A percentile compares a stretch with the other conserved stretches of the same genome.
These are phyloP conservation scores for Agaricus bisporus DNA, from an alignment of 768 basidiomycete species.

Conservation along the genomic window DNA sequence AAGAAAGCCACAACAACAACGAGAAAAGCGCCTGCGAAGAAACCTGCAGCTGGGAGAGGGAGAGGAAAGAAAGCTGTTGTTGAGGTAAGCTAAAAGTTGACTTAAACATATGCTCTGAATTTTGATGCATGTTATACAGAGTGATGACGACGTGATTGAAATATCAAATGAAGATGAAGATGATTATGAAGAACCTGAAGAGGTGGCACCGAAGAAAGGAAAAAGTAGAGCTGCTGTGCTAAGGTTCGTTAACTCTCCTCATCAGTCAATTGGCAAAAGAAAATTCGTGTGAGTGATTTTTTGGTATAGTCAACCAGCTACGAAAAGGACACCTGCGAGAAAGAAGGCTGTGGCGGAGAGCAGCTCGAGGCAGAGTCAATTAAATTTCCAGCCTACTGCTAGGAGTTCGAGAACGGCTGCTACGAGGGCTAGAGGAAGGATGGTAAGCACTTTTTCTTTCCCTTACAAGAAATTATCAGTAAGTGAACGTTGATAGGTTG, in stretches of 20 bases:
- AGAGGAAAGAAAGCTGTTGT: conserved; percentile 47
- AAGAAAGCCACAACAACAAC: conserved; percentile 24
- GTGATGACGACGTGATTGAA: conserved; percentile 35
- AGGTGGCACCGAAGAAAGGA: conserved; percentile 41
- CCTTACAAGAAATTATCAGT: neutral
- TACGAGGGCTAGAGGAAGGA: conserved; percentile 56
- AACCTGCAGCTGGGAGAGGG: conserved; percentile 37
- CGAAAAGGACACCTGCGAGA: conserved; percentile 36
- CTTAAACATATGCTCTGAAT: neutral
- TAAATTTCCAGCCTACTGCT: conserved; percentile 58
- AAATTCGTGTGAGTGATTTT: neutral
- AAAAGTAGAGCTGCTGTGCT: conserved; percentile 58
- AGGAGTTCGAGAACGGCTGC: conserved; percentile 64
- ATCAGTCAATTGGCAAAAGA: too few species aligned
- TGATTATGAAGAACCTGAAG: conserved; percentile 41
- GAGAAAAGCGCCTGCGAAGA: conserved; percentile 30
- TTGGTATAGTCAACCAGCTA: conserved; percentile 25
- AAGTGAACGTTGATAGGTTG: conserved; percentile 4
- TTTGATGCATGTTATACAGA: conserved; percentile 5
- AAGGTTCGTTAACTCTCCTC: conserved; percentile 35
- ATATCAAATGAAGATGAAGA: conserved; percentile 40
- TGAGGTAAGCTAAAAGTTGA: conserved; percentile 16
- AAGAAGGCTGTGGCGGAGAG: conserved; percentile 46
- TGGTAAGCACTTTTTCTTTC: conserved; percentile 29
- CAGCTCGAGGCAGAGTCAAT: conserved; percentile 43